These are phyloP conservation scores for Fraxinus cuspidata DNA, from an alignment of 257 asterid genomes.

Conservation along the genomic window DNA sequence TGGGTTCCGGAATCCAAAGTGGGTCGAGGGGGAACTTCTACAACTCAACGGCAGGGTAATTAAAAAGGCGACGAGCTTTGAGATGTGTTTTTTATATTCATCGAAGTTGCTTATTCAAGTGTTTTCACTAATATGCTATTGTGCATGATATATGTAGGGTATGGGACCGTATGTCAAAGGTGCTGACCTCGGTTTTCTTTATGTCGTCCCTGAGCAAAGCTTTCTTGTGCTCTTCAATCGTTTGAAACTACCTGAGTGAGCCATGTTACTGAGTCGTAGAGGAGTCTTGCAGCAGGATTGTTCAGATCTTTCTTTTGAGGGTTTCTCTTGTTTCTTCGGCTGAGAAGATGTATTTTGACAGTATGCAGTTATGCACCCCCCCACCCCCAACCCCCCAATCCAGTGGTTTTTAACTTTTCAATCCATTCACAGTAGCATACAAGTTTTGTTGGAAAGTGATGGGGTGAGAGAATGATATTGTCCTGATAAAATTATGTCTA, in stretches of 20 bases:
- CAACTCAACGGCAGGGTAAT: constrained; percentile 88
- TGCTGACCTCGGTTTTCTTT: constrained; percentile 96
- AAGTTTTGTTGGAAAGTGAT: no score
- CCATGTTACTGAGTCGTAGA: neutral
- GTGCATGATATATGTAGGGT: constrained; percentile 46
- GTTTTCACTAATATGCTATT: neutral
- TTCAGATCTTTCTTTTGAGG: neutral
- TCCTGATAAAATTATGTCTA: no score
- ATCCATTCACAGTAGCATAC: no score
- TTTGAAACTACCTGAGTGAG: constrained; percentile 75
- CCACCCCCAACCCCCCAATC: no score
- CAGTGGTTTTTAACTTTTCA: no score
- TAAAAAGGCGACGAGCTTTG: neutral
- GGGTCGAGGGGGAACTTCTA: constrained; percentile 96
- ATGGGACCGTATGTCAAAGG: constrained; percentile 80
- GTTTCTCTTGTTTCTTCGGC: neutral
- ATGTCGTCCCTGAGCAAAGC: constrained; percentile 85
- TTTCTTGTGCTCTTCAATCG: constrained; percentile 93
- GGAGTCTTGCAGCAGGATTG: constrained; percentile 11
- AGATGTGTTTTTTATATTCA: neutral
- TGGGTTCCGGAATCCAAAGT: constrained; percentile 79
- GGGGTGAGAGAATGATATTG: no score
- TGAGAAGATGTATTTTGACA: neutral
- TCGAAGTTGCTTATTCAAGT: neutral
- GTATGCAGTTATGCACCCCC: neutral